Evolutionary conservation across 2,329 filamentous ascomycete species (phyloP).

Genomic region (Colletotrichum tabaci): DNA sequence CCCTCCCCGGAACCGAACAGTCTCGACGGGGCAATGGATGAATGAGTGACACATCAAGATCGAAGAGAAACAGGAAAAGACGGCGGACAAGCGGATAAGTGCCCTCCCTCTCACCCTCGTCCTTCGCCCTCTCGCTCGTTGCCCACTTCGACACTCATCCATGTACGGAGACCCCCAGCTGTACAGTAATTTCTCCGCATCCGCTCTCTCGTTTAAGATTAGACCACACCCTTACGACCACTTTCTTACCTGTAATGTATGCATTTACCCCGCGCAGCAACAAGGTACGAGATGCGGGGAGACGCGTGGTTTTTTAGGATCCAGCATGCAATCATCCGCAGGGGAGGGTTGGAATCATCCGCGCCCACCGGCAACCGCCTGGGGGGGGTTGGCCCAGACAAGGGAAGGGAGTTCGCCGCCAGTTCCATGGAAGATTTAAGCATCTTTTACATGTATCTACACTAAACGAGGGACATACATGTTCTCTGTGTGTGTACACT

Average conservation of each 20-base stretch:
- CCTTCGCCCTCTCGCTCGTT: not conserved
- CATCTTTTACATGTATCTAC: not conserved
- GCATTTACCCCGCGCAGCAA: conserved; percentile 1
- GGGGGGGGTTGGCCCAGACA: not conserved
- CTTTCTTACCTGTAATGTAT: no score
- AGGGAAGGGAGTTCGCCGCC: no score
- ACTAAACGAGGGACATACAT: conserved; percentile 2
- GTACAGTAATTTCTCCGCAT: conserved; percentile 6
- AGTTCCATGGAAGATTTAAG: no score
- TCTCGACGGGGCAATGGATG: not conserved
- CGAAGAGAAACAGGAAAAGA: not conserved
- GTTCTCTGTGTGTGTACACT: no score
- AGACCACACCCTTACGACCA: no score
- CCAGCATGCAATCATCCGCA: conserved; percentile 14
- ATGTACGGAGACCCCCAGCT: not conserved
- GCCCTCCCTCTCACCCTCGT: no score
- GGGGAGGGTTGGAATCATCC: not conserved
- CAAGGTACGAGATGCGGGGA: conserved; percentile 9
- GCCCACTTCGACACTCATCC: conserved; percentile 1
- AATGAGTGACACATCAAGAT: no score
- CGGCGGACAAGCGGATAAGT: not conserved
- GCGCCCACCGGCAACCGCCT: no score
- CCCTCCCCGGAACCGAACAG: not conserved
- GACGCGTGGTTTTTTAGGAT: not conserved
- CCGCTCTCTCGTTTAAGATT: not conserved